phyloP scores from a whole-genome alignment of 352 stramenopile genomes.

The Phytophthora agathidicida region DNA sequence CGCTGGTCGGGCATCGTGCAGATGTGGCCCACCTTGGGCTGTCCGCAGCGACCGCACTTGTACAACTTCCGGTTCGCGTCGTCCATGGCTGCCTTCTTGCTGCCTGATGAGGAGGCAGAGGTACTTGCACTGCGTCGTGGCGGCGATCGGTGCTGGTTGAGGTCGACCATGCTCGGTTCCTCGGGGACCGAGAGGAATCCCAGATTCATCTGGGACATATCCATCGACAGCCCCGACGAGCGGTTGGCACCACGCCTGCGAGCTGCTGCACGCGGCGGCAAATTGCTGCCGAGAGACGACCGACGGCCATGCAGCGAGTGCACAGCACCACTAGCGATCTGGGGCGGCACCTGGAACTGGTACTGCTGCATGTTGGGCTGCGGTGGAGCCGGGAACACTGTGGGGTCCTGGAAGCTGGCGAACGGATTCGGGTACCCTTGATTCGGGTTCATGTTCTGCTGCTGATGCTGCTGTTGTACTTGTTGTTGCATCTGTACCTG shows the following conservation, averaged over 20 bases:
- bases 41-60: constrained; percentile 86
- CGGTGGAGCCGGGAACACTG: constrained; percentile 25
- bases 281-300: constrained; percentile 54
- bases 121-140: constrained; percentile 23
- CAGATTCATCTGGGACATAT: constrained; percentile 86
- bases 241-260: constrained; percentile 41
- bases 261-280: constrained; percentile 36
- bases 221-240: constrained; percentile 82
- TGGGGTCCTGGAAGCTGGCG: constrained; percentile 39
- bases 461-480: constrained; percentile 30
- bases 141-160: constrained; percentile 37
- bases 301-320: constrained; percentile 61
- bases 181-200: constrained; percentile 71
- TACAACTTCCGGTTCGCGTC: constrained; percentile 80
- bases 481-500: constrained; percentile 34
- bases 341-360: constrained; percentile 57
- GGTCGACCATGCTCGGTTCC: constrained; percentile 55
- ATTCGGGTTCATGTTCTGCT: constrained; percentile 35
- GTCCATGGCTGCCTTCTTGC: constrained; percentile 37
- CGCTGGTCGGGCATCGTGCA: constrained; percentile 87
- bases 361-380: constrained; percentile 44
- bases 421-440: constrained; percentile 42
- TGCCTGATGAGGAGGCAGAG: constrained; percentile 25
- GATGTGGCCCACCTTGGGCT: constrained; percentile 87
- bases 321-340: constrained; percentile 63